Percentiles rank a stretch among this genome's conserved stretches.
Evolutionary conservation across 2,329 filamentous ascomycete species (phyloP).

Genomic region (Botryotinia calthae): DNA sequence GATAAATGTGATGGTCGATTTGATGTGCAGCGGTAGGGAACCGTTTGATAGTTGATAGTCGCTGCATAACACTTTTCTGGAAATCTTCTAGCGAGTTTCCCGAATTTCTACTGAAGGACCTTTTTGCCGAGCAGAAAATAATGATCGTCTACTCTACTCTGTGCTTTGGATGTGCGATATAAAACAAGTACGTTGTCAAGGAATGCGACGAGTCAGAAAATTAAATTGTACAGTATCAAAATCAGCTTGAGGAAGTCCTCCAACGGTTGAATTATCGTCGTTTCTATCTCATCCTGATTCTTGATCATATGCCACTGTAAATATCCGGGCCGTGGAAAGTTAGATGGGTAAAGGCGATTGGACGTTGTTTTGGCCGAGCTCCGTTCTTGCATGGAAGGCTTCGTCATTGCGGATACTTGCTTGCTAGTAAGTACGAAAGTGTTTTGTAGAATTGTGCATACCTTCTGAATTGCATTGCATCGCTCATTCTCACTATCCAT

Average conservation of each 20-base stretch:
- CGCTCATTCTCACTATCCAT: background rate
- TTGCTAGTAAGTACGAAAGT: background rate
- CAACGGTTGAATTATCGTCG: background rate
- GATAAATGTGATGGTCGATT: background rate
- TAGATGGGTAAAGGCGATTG: background rate
- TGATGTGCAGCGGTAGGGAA: background rate
- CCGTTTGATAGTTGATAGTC: slow-evolving; percentile 1
- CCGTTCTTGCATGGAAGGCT: background rate
- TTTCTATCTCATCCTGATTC: background rate
- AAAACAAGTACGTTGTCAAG: background rate
- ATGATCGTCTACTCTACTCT: background rate
- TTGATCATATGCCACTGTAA: background rate
- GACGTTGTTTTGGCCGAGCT: background rate
- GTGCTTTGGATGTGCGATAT: background rate
- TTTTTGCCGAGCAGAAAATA: background rate
- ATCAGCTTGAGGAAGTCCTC: background rate
- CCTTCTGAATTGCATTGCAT: background rate
- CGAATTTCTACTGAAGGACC: background rate
- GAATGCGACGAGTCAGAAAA: slow-evolving; percentile 7
- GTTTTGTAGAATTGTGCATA: background rate
- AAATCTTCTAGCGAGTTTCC: slow-evolving; percentile 5
- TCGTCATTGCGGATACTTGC: slow-evolving; percentile 2
- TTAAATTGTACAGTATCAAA: background rate
- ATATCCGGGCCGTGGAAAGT: slow-evolving; percentile 5
- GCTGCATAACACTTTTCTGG: slow-evolving; percentile 1